Percentiles rank a stretch among this genome's conserved stretches.
Evolutionary conservation across 2,329 filamentous ascomycete species (phyloP).

Genomic region (Fusarium compactum): DNA sequence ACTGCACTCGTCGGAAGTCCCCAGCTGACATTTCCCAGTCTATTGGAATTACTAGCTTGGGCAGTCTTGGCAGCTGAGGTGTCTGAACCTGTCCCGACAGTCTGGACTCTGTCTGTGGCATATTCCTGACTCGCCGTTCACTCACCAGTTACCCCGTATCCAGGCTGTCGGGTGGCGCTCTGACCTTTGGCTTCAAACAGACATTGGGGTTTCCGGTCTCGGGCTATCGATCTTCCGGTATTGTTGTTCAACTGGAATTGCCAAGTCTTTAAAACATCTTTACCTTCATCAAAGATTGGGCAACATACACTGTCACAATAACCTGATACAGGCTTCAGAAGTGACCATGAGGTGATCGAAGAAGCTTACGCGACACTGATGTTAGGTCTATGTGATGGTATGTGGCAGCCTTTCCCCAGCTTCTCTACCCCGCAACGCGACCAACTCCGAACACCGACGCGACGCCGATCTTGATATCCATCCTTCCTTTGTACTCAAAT

Average conservation of each 20-base stretch:
- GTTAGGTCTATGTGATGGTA: too few relatives aligned
- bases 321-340: too few relatives aligned
- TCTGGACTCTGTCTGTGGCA: neutral
- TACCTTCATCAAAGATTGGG: neutral
- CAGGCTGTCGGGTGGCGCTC: neutral
- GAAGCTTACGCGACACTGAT: too few relatives aligned
- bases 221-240: accelerated
- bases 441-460: neutral
- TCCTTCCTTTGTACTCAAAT: too few relatives aligned
- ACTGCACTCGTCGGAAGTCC: neutral
- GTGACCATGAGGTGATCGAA: too few relatives aligned
- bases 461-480: neutral
- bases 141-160: neutral
- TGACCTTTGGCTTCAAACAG: neutral
- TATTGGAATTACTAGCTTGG: neutral
- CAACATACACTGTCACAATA: neutral
- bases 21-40: neutral
- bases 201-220: neutral
- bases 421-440: neutral
- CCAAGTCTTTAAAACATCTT: neutral
- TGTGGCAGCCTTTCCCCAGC: neutral
- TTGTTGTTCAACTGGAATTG: neutral
- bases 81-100: neutral
- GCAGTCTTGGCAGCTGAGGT: neutral
- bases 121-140: neutral